A percentile compares a stretch with the other conserved stretches of the same genome.
These are phyloP conservation scores for Ganoderma sp. DNA, from an alignment of 1,284 basidiomycete species.

Conservation along the genomic window DNA sequence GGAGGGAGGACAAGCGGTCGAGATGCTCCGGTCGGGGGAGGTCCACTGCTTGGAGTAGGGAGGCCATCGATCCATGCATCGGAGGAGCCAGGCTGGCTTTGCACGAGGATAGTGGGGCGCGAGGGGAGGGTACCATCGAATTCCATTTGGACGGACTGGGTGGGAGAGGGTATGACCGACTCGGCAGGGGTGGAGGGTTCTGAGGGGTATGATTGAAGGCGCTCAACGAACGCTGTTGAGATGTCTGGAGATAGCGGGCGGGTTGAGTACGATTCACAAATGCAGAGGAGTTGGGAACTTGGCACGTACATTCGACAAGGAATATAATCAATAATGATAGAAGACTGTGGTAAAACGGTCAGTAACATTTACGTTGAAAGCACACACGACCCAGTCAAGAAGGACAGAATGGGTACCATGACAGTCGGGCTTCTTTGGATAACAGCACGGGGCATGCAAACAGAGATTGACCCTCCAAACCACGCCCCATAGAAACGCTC, in stretches of 20 bases:
- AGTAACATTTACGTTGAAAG: neutral
- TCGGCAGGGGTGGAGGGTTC: slow-evolving; percentile 51
- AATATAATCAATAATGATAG: slow-evolving; percentile 71
- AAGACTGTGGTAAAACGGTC: slow-evolving; percentile 48
- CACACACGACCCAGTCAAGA: too few species aligned
- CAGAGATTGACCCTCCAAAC: too few species aligned
- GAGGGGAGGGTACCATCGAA: slow-evolving; percentile 8
- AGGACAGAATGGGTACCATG: neutral
- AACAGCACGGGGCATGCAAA: neutral
- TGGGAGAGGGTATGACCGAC: slow-evolving; percentile 27
- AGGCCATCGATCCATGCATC: slow-evolving; percentile 10
- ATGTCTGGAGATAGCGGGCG: slow-evolving; percentile 50
- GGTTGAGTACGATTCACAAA: too few species aligned
- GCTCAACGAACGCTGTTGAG: slow-evolving; percentile 75
- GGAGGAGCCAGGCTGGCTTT: slow-evolving; percentile 14
- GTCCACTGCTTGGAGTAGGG: slow-evolving; percentile 2
- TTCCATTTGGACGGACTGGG: slow-evolving; percentile 26
- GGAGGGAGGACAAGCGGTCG: slow-evolving; percentile 28
- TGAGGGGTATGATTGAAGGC: slow-evolving; percentile 64
- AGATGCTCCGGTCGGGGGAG: slow-evolving; percentile 17
- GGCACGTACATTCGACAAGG: slow-evolving; percentile 71
- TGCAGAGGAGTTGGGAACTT: too few species aligned
- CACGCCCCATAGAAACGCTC: neutral
- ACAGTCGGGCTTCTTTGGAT: neutral
- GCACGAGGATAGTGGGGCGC: slow-evolving; percentile 13